A percentile compares a stretch with the other conserved stretches of the same genome.
Evolutionary conservation across 805 yeast species (phyloP).

Genomic region (Hagleromyces aurorensis): DNA sequence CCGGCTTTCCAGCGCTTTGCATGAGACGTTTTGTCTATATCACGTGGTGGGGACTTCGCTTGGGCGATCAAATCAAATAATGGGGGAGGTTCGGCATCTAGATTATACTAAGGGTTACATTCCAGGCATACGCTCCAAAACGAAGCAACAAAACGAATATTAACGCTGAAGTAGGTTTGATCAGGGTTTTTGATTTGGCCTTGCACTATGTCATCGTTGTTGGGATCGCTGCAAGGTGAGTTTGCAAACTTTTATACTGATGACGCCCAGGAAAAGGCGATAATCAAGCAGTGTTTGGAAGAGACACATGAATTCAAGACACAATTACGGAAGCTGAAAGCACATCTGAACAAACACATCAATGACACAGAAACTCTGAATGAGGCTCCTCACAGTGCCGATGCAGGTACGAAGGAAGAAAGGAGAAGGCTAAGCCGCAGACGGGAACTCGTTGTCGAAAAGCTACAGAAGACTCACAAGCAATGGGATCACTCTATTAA

Average conservation of each 20-base stretch:
- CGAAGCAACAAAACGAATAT: neutral
- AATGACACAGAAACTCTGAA: slow-evolving; percentile 15
- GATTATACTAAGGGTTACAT: too few species aligned
- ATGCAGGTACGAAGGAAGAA: too few species aligned
- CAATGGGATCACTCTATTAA: slow-evolving; percentile 28
- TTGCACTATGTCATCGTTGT: slow-evolving; percentile 16
- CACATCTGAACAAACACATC: slow-evolving; percentile 33
- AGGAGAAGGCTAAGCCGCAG: slow-evolving; percentile 14
- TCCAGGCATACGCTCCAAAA: too few species aligned
- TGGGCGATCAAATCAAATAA: too few species aligned
- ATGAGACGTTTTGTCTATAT: too few species aligned
- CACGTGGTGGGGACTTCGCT: too few species aligned
- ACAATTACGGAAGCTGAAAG: slow-evolving; percentile 34
- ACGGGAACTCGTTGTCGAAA: slow-evolving; percentile 24
- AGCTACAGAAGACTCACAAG: slow-evolving; percentile 23
- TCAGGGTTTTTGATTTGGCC: neutral
- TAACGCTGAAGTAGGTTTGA: neutral
- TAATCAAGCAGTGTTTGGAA: slow-evolving; percentile 16
- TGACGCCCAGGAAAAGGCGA: slow-evolving; percentile 11
- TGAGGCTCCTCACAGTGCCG: slow-evolving; percentile 11
- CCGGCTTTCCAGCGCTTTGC: too few species aligned
- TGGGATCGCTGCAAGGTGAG: slow-evolving; percentile 15
- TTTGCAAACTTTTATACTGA: slow-evolving; percentile 16
- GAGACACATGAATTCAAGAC: slow-evolving; percentile 33
- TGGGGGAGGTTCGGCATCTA: too few species aligned